These are phyloP conservation scores for Ziziphus jujuba DNA, from an alignment of 306 rosid genomes.

Conservation along the genomic window DNA sequence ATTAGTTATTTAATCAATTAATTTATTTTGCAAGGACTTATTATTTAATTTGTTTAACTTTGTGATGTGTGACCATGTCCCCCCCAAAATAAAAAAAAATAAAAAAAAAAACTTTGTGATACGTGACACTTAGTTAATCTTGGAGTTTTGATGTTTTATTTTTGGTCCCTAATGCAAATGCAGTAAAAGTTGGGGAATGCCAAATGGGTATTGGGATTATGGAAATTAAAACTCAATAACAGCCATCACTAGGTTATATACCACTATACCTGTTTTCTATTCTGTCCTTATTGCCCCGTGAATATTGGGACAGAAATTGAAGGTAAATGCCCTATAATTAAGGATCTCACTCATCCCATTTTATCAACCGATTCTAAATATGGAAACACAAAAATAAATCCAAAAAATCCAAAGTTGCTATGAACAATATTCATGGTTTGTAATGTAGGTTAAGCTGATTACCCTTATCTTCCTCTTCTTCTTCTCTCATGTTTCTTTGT, in stretches of 20 bases:
- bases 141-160: too few relatives aligned
- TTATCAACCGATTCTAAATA: slow-evolving; percentile 45
- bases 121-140: too few relatives aligned
- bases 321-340: slow-evolving; percentile 40
- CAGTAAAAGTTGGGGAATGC: too few relatives aligned
- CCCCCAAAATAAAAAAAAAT: too few relatives aligned
- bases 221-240: background rate
- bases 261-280: slow-evolving; percentile 17
- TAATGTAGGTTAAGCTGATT: background rate
- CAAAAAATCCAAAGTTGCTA: slow-evolving; percentile 32
- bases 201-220: background rate
- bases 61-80: too few relatives aligned
- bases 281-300: slow-evolving; percentile 23
- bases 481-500: slow-evolving; percentile 21
- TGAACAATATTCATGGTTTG: background rate
- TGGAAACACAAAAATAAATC: slow-evolving; percentile 16
- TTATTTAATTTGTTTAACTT: too few relatives aligned
- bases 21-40: too few relatives aligned
- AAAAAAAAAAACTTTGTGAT: too few relatives aligned
- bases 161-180: too few relatives aligned
- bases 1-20: too few relatives aligned
- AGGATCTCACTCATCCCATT: slow-evolving; percentile 49
- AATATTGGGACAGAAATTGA: slow-evolving; percentile 31
- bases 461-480: background rate
- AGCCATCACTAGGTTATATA: background rate